Conservation (phyloP, 805 yeast genomes). For the Debaryomyces castellii region DNA sequence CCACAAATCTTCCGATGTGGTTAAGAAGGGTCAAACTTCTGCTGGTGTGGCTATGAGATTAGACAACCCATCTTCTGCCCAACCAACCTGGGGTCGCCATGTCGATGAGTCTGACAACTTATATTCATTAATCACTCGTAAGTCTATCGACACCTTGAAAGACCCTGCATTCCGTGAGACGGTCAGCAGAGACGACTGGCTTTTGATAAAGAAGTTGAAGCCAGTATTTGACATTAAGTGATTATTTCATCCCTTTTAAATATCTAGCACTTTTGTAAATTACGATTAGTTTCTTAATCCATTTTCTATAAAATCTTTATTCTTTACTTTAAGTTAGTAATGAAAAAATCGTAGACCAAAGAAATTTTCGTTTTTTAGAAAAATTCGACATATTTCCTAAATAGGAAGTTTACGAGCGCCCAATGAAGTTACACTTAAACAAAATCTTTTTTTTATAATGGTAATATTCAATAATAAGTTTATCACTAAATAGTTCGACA, state of each 20-base stretch:
- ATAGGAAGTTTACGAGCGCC: conserved; percentile 7
- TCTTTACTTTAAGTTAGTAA: too few species aligned
- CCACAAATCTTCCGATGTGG: conserved; percentile 76
- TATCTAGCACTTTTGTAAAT: conserved; percentile 4
- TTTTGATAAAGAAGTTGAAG: conserved; percentile 84
- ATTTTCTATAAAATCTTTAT: background rate
- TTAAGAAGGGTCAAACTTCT: conserved; percentile 91
- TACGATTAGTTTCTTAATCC: conserved; percentile 1
- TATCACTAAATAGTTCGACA: background rate
- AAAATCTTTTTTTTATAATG: conserved; percentile 6
- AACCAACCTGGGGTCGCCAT: conserved; percentile 99
- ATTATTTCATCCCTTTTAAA: conserved; percentile 3
- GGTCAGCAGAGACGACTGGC: conserved; percentile 95
- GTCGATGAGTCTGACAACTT: conserved; percentile 89
- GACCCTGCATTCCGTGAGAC: conserved; percentile 96
- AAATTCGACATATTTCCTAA: conserved; percentile 4
- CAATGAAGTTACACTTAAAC: conserved; percentile 9
- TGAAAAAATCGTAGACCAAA: background rate
- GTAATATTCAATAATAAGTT: background rate
- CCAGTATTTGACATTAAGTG: conserved; percentile 81
- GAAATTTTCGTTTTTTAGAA: background rate
- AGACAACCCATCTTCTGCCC: conserved; percentile 87
- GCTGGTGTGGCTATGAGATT: conserved; percentile 99
- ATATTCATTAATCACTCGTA: conserved; percentile 88
- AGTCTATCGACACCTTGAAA: conserved; percentile 93